phyloP scores from a whole-genome alignment of 2,329 filamentous ascomycete genomes.

The Arthrocladium fulminans region DNA sequence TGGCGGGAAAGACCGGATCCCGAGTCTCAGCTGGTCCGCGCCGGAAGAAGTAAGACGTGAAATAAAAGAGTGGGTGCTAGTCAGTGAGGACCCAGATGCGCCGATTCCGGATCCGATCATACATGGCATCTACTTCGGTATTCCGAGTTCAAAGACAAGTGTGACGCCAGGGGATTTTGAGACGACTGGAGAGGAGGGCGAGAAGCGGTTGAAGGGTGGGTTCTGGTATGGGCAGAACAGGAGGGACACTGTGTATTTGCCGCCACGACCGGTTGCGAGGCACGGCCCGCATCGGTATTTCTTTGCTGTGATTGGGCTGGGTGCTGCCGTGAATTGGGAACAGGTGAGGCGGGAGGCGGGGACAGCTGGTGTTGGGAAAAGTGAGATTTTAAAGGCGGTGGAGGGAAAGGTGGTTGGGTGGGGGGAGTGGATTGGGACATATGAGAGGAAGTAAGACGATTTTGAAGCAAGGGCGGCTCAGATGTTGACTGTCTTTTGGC shows the following conservation, averaged over 20 bases:
- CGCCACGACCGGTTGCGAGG: conserved; percentile 25
- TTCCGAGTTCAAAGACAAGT: conserved; percentile 21
- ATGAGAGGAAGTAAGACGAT: conserved; percentile 17
- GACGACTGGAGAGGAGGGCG: not conserved
- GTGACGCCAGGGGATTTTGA: conserved; percentile 18
- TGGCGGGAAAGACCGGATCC: not conserved
- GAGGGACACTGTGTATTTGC: conserved; percentile 22
- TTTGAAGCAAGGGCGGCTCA: too few species aligned
- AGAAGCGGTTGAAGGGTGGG: conserved; percentile 19
- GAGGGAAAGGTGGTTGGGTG: conserved; percentile 26
- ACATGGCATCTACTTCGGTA: conserved; percentile 27
- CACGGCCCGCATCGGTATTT: conserved; percentile 29
- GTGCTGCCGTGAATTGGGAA: conserved; percentile 21
- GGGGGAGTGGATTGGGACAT: conserved; percentile 28
- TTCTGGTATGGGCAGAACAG: conserved; percentile 27
- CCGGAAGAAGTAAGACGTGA: not conserved
- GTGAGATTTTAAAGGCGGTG: conserved; percentile 25
- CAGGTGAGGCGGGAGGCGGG: not conserved
- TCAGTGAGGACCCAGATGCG: conserved; percentile 27
- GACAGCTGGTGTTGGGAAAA: conserved; percentile 19
- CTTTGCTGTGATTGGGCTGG: conserved; percentile 27
- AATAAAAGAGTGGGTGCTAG: conserved; percentile 16
- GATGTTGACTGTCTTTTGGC: too few species aligned
- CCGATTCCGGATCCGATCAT: conserved; percentile 25
- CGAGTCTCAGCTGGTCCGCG: not conserved